A percentile compares a stretch with the other conserved stretches of the same genome.
Conservation (phyloP, 2,329 filamentous ascomycete genomes). For the Mycosphaerelloides madeirae region DNA sequence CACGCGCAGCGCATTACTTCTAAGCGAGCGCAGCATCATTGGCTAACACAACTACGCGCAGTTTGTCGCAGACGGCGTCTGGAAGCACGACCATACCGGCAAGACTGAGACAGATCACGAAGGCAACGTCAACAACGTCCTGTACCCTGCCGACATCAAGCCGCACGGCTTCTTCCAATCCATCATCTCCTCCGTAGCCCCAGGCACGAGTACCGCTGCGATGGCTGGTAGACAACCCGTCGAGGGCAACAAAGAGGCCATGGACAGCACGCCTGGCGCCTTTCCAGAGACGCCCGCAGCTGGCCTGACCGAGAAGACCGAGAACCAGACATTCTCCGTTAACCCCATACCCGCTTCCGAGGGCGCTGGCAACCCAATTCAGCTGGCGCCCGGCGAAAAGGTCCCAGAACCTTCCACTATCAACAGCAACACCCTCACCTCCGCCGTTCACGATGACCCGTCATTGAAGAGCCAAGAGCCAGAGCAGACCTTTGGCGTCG, state of each 20-base stretch:
- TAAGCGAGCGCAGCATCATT: background rate
- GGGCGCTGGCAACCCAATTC: constrained; percentile 70
- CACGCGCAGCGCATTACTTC: constrained; percentile 1
- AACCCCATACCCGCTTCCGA: constrained; percentile 56
- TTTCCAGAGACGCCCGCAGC: constrained; percentile 68
- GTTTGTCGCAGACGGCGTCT: constrained; percentile 93
- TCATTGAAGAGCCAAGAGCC: constrained; percentile 39
- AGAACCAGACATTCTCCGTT: constrained; percentile 47
- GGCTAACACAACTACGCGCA: constrained; percentile 37
- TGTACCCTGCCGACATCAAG: constrained; percentile 67
- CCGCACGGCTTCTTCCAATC: constrained; percentile 35
- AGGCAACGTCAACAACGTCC: constrained; percentile 89
- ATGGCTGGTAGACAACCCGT: constrained; percentile 64
- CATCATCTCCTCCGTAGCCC: constrained; percentile 60
- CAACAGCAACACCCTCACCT: constrained; percentile 65
- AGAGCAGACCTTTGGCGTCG: constrained; percentile 45
- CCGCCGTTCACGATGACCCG: constrained; percentile 62
- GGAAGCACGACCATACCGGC: constrained; percentile 76
- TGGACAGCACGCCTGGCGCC: constrained; percentile 45
- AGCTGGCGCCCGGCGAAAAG: constrained; percentile 71
- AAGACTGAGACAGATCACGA: constrained; percentile 77
- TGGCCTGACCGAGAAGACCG: constrained; percentile 31
- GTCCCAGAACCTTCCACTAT: constrained; percentile 65
- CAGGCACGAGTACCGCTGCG: constrained; percentile 65
- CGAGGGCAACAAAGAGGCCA: constrained; percentile 3